Evolutionary conservation across 1,139 yeast genomes (phyloP).

Genomic region (Suhomyces panamericanus): DNA sequence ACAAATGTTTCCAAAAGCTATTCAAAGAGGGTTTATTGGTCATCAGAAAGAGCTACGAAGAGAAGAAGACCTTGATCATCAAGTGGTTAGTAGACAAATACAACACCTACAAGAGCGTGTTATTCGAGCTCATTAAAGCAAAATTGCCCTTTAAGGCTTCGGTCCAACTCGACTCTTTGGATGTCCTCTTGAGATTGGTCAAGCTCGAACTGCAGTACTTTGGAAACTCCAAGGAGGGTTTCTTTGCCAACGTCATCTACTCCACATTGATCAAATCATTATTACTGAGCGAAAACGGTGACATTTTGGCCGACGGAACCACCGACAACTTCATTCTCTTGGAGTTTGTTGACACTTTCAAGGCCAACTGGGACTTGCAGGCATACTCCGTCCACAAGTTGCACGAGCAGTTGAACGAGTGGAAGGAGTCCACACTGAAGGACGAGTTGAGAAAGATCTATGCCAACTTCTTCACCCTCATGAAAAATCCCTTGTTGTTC

Average conservation of each 20-base stretch:
- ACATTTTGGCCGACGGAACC: slow-evolving; percentile 45
- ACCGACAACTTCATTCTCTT: slow-evolving; percentile 54
- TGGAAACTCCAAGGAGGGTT: slow-evolving; percentile 49
- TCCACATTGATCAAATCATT: slow-evolving; percentile 48
- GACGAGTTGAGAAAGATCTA: slow-evolving; percentile 28
- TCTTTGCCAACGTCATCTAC: slow-evolving; percentile 63
- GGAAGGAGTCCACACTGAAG: slow-evolving; percentile 21
- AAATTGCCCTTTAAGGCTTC: slow-evolving; percentile 41
- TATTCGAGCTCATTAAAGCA: slow-evolving; percentile 42
- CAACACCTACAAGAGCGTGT: slow-evolving; percentile 48
- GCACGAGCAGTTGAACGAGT: slow-evolving; percentile 21
- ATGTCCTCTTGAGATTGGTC: slow-evolving; percentile 60
- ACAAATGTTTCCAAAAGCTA: slow-evolving; percentile 58
- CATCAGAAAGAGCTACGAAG: slow-evolving; percentile 39
- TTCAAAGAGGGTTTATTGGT: slow-evolving; percentile 51
- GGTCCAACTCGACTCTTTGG: slow-evolving; percentile 61
- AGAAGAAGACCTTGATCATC: slow-evolving; percentile 47
- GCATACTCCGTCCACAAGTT: slow-evolving; percentile 56
- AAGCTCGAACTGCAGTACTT: slow-evolving; percentile 58
- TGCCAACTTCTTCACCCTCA: slow-evolving; percentile 41
- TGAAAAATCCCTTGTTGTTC: slow-evolving; percentile 32
- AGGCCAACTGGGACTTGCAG: slow-evolving; percentile 63
- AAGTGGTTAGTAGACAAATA: slow-evolving; percentile 69
- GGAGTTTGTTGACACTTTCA: slow-evolving; percentile 59
- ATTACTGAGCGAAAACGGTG: slow-evolving; percentile 41